Conservation (phyloP, 1,139 yeast genomes). For the Saccharomycopsis hybrid region DNA sequence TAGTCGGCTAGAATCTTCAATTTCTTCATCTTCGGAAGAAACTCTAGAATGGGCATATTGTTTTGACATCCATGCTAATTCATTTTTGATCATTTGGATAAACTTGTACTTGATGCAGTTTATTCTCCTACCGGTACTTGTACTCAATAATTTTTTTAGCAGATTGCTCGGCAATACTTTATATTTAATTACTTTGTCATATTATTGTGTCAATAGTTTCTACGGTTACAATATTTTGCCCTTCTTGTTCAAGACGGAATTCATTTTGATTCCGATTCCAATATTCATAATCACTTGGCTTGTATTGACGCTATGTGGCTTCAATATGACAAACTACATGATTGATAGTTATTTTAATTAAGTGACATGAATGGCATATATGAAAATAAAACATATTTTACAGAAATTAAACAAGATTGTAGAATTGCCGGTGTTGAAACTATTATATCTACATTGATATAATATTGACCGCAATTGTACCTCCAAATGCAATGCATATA, state of each 20-base stretch:
- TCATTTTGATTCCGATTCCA: conserved; percentile 51
- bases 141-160: conserved; percentile 57
- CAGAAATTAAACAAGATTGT: background rate
- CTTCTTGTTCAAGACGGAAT: conserved; percentile 59
- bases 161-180: conserved; percentile 70
- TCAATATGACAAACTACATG: conserved; percentile 67
- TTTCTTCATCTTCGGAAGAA: conserved; percentile 35
- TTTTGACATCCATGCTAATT: conserved; percentile 88
- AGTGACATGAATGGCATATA: background rate
- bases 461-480: no score
- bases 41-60: conserved; percentile 91
- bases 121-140: conserved; percentile 63
- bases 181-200: conserved; percentile 64
- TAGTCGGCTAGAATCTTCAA: conserved; percentile 30
- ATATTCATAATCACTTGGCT: conserved; percentile 51
- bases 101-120: conserved; percentile 72
- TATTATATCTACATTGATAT: no score
- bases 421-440: no score
- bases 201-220: conserved; percentile 74
- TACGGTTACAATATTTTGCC: conserved; percentile 86
- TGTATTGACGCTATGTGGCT: conserved; percentile 51
- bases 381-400: background rate
- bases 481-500: no score
- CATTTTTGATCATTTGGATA: conserved; percentile 78
- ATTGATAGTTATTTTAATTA: conserved; percentile 54